A percentile compares a stretch with the other conserved stretches of the same genome.
phyloP scores from a whole-genome alignment of 768 basidiomycete genomes.

The Pleurotus giganteus region DNA sequence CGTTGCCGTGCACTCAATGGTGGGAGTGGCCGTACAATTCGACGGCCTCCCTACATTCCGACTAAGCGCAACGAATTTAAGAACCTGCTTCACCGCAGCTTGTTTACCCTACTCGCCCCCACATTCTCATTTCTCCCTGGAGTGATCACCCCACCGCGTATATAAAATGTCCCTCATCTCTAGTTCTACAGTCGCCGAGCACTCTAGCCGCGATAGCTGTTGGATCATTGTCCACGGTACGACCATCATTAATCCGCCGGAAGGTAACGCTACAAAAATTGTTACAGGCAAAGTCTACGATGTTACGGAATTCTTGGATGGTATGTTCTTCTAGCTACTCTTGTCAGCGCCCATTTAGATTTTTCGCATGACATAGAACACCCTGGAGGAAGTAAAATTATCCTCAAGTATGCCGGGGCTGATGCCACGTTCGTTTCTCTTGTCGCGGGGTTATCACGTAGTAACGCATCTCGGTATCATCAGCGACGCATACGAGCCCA shows the following conservation, averaged over 20 bases:
- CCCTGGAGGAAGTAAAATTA: conserved; percentile 75
- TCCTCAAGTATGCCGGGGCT: conserved; percentile 85
- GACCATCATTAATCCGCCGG: neutral
- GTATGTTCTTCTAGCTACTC: conserved; percentile 30
- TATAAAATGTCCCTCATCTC: conserved; percentile 27
- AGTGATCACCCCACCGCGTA: conserved; percentile 31
- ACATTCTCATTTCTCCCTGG: neutral
- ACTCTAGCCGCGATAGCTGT: conserved; percentile 60
- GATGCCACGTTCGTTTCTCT: conserved; percentile 70
- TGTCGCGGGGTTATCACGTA: conserved; percentile 3
- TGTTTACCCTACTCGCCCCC: neutral
- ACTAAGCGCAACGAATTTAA: conserved; percentile 1
- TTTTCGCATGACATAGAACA: neutral
- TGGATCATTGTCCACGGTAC: conserved; percentile 86
- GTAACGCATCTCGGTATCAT: neutral
- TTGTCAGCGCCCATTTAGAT: conserved; percentile 1
- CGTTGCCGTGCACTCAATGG: neutral
- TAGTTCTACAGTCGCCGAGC: conserved; percentile 49
- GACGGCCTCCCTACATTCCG: conserved; percentile 8
- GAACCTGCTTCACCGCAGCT: neutral
- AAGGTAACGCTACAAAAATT: conserved; percentile 9
- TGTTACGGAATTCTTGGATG: conserved; percentile 75
- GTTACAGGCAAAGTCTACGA: conserved; percentile 68
- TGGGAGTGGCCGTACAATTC: neutral
- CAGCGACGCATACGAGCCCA: conserved; percentile 81